Base-by-base conservation (phyloP, 2,329 filamentous ascomycete species). In the Drechslerella stenobrocha region DNA sequence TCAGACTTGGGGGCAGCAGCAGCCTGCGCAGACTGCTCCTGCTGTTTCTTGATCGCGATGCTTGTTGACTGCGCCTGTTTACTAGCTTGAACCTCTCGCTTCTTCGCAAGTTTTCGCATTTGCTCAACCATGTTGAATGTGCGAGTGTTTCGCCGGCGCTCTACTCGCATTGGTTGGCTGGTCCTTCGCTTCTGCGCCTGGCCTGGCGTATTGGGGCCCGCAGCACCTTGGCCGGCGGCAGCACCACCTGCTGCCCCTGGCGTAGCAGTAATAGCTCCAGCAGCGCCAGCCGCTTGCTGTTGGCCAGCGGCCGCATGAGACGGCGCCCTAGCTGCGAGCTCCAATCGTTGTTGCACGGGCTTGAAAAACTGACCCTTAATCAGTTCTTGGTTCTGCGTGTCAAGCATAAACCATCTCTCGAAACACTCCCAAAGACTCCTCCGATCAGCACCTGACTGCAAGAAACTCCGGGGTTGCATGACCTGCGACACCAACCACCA, bases 371-470 rank as follows among this genome's bases (percentile, higher is more conserved):
- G 87, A 0, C 90, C 96, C 78, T 96, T 96, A 15, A 88, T 86
- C 87, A 97, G 95, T 71, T 98, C 93, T 8, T 87, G 84, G 2
- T 93, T 92, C 34, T 96, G 80, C 0, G 91, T 90, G 77, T 97
- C 93, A 9, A 97, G 79, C 72, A 88, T 86, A 56, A 96, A 88
- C 92, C 92, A 98, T 42, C 93, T 84, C 77, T 98, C 93, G 73
- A 98, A 98, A 75, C 93, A 98, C 78, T 98, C 93, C 93, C 93
- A 98, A 0, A 92, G 90, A 1, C 92, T 97, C 47, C 93, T 84
- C 69, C 93, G 83, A 75, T 97, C 92, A 8, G 90, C 85, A 1
- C 89, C 90, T 18, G 91, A 92, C n/a, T 85, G 82, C 74, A 90
- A 95, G 11, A 85, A 76, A 0, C 90, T 95, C 52, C 84, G 84